Conservation (phyloP, 768 basidiomycete genomes). For the Suillus cothurnatus region DNA sequence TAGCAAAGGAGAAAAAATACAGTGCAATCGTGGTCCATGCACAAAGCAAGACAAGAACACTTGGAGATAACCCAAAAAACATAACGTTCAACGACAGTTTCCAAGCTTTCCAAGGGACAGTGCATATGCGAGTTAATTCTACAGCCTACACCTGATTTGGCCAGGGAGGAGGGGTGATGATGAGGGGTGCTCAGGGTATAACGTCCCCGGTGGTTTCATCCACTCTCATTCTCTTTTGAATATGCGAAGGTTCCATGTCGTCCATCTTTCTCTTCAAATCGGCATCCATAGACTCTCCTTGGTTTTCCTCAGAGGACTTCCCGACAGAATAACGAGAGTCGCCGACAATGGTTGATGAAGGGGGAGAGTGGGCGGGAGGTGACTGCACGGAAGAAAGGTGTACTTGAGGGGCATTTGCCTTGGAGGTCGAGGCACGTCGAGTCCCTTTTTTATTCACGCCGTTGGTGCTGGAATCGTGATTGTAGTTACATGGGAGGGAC, state of each 20-base stretch:
- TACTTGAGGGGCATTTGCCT: conserved; percentile 31
- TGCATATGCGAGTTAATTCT: conserved; percentile 30
- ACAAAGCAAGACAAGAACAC: conserved; percentile 24
- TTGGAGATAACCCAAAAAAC: conserved; percentile 34
- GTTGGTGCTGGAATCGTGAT: conserved; percentile 54
- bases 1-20: conserved; percentile 25
- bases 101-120: conserved; percentile 32
- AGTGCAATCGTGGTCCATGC: conserved; percentile 40
- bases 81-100: conserved; percentile 33
- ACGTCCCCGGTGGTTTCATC: conserved; percentile 48
- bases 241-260: conserved; percentile 51
- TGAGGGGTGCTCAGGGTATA: conserved; percentile 52
- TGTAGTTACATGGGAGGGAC: conserved; percentile 77
- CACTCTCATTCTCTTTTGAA: conserved; percentile 75
- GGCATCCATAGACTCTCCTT: conserved; percentile 47
- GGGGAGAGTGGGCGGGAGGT: conserved; percentile 59
- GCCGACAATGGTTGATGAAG: conserved; percentile 36
- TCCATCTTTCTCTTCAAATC: conserved; percentile 66
- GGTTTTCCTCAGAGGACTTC: conserved; percentile 42
- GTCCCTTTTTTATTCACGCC: conserved; percentile 39
- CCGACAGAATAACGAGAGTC: conserved; percentile 36
- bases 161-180: conserved; percentile 17
- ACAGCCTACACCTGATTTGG: conserved; percentile 31
- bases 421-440: conserved; percentile 58
- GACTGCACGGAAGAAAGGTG: conserved; percentile 46